These are phyloP conservation scores for Ehretia macrophylla DNA, from an alignment of 257 asterid species.

Conservation along the genomic window DNA sequence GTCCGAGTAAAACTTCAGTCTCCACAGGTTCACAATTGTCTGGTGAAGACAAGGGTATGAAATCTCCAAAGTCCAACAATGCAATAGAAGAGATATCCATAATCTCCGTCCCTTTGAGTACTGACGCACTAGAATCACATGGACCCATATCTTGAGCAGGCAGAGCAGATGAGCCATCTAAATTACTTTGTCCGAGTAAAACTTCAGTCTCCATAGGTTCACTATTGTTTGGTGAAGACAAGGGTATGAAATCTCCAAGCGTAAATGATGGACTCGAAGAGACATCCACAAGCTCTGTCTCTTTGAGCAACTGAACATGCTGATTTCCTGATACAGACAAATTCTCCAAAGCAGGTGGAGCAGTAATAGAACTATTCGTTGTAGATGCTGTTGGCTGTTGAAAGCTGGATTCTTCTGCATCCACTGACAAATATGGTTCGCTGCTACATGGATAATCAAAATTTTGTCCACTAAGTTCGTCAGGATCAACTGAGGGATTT, in stretches of 20 bases:
- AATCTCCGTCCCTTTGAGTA: too few relatives aligned
- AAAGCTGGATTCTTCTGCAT: not conserved
- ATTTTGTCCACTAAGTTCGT: not conserved
- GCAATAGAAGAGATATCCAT: too few relatives aligned
- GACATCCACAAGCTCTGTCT: not conserved
- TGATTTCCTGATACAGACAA: not conserved
- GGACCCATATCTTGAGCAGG: not conserved
- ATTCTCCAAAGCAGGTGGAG: not conserved
- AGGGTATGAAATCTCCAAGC: not conserved
- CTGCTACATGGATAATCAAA: not conserved
- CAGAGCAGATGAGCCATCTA: not conserved
- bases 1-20: not conserved
- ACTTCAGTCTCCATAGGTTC: not conserved
- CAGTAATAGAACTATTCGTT: not conserved
- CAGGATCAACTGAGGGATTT: not conserved
- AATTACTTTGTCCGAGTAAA: not conserved
- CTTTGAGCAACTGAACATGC: not conserved
- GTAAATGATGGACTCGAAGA: not conserved
- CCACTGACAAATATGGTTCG: not conserved
- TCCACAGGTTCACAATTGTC: not conserved
- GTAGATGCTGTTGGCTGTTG: not conserved
- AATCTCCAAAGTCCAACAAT: too few relatives aligned
- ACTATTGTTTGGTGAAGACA: not conserved
- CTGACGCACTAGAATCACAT: too few relatives aligned
- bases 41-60: too few relatives aligned